These are phyloP conservation scores for Cryptosporidium canis DNA, from an alignment of 169 alveolate species.

Conservation along the genomic window DNA sequence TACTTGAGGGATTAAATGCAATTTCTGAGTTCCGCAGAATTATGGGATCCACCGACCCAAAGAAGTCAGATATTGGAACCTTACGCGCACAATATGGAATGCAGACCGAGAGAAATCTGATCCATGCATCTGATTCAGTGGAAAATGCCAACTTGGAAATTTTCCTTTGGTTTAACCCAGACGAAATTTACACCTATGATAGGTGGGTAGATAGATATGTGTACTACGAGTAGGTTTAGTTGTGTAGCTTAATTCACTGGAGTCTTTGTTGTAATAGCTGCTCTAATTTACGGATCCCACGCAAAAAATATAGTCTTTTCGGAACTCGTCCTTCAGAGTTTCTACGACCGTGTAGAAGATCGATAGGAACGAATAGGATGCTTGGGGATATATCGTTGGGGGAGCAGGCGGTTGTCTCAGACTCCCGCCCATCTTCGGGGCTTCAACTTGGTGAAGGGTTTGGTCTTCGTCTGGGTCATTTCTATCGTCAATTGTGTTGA, in stretches of 20 bases:
- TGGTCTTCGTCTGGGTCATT: not conserved
- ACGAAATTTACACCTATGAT: slow-evolving; percentile 16
- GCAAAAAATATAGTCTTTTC: slow-evolving; percentile 29
- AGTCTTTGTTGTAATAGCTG: not conserved
- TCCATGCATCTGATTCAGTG: slow-evolving; percentile 67
- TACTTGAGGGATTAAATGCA: slow-evolving; percentile 33
- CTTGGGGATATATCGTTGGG: slow-evolving; percentile 11
- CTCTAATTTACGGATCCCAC: slow-evolving; percentile 15
- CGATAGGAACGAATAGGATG: slow-evolving; percentile 41
- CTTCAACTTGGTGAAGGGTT: not conserved
- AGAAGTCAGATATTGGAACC: slow-evolving; percentile 35
- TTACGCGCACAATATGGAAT: slow-evolving; percentile 54
- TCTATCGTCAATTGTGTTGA: not conserved
- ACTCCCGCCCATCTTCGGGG: not conserved
- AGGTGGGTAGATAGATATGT: slow-evolving; percentile 42
- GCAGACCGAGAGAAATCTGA: slow-evolving; percentile 59
- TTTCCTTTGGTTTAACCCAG: slow-evolving; percentile 40
- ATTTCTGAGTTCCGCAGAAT: slow-evolving; percentile 66
- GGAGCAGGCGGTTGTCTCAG: not conserved
- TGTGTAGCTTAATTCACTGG: not conserved
- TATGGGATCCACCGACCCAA: slow-evolving; percentile 65
- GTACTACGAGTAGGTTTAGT: slow-evolving; percentile 1
- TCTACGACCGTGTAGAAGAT: slow-evolving; percentile 52
- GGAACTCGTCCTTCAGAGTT: slow-evolving; percentile 15
- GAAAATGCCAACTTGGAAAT: slow-evolving; percentile 57